phyloP scores from a whole-genome alignment of 352 stramenopile species.

The Globisporangium megalacanthum region DNA sequence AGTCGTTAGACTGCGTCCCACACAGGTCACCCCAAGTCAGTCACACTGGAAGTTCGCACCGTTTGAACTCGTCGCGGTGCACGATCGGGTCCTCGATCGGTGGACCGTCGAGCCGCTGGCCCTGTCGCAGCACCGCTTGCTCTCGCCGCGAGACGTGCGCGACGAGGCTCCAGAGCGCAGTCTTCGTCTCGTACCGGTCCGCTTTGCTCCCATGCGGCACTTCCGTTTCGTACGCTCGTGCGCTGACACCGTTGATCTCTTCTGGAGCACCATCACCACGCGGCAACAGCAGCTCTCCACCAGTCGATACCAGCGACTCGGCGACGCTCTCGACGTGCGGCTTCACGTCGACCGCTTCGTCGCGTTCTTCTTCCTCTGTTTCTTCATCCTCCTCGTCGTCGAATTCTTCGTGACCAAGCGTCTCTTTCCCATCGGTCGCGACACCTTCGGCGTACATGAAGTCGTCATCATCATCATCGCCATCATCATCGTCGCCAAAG shows the following conservation, averaged over 20 bases:
- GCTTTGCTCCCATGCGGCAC: neutral
- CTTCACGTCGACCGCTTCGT: neutral
- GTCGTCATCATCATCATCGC: slow-evolving; percentile 4
- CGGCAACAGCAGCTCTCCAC: neutral
- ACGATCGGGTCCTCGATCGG: slow-evolving; percentile 41
- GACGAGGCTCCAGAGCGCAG: slow-evolving; percentile 19
- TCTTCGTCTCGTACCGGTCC: slow-evolving; percentile 7
- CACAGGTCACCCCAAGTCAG: neutral
- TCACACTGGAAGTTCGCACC: slow-evolving; percentile 17
- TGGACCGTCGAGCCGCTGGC: slow-evolving; percentile 26
- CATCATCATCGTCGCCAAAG: slow-evolving; percentile 6
- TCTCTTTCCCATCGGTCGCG: neutral
- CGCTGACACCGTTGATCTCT: neutral
- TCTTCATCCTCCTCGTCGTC: slow-evolving; percentile 3
- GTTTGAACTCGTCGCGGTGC: slow-evolving; percentile 37
- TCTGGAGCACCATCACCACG: neutral
- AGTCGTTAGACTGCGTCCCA: neutral
- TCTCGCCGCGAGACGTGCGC: slow-evolving; percentile 26
- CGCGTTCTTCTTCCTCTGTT: slow-evolving; percentile 4
- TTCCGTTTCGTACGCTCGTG: neutral
- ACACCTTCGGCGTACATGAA: slow-evolving; percentile 1
- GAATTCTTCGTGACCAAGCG: neutral
- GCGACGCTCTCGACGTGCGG: slow-evolving; percentile 1
- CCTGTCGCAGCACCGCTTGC: slow-evolving; percentile 22
- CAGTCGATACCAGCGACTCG: slow-evolving; percentile 1